Base-by-base conservation (phyloP, 2,329 filamentous ascomycete genomes). In the Ascomycota sp. region DNA sequence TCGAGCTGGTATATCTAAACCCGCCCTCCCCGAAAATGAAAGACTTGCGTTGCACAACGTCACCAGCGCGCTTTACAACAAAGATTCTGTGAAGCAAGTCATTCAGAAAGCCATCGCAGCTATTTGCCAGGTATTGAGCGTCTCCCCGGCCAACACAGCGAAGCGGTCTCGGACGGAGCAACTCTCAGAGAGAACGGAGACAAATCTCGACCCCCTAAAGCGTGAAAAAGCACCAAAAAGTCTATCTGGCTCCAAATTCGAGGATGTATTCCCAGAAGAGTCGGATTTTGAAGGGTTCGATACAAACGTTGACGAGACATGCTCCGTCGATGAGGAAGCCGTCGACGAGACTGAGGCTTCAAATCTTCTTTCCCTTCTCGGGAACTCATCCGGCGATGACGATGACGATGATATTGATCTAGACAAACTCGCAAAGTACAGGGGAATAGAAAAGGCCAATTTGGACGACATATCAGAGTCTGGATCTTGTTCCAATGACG, bases 51-150 rank as follows among this genome's bases (percentile, higher is more conserved):
- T 70, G 24, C 67, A 72, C 43, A 71, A 71, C 44, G 66, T 72
- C 34, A 71, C 68, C 24, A 72, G 67, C 38, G 59, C 57, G 7
- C 51, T 72, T 3, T 70, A 62, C 45, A 69, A 65, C 37, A 54
- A 58, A 34, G 56, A 57, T 6, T 54, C 60, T 25, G 65, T 70
- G 35, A 61, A 59, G 40, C 54, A 61, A 33, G 56, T 58, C 3
- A 49, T 66, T 8, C 57, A 62, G 24, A 56, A 58, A 43, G 66
- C 64, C 1, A 41, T 69, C 10, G 51, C 53, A 36, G 58, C 52
- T 25, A 57, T 68, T 3, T 71, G 66, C 44, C 47, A 54, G 31
- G 50, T 54, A 3, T 49, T 72, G 11, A 53, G 59, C 2, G 55
- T 71, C 0, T 47, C 60, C 3, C 49, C 60, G 35, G 63, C 65